Percentiles rank a stretch among this genome's conserved stretches.
Evolutionary conservation across 768 basidiomycete genomes (phyloP).

Genomic region (Coprinopsis strossmayeri): DNA sequence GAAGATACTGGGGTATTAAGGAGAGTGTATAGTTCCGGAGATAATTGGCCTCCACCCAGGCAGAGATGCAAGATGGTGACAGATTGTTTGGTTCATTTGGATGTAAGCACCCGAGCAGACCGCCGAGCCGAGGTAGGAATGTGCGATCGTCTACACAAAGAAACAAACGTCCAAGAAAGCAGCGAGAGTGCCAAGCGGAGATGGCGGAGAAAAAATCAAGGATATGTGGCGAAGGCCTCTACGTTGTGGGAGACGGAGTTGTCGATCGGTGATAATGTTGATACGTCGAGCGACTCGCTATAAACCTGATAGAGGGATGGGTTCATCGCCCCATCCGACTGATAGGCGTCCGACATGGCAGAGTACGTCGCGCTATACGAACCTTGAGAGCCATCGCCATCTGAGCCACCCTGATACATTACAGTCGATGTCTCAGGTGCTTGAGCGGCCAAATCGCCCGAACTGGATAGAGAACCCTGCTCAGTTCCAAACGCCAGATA

Average conservation of each 20-base stretch:
- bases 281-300: neutral
- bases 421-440: neutral
- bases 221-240: slow-evolving; percentile 5
- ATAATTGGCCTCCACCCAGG: too few species aligned
- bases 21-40: too few species aligned
- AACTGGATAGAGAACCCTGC: neutral
- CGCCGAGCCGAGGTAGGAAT: neutral
- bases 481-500: slow-evolving; percentile 5
- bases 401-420: neutral
- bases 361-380: neutral
- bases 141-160: neutral
- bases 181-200: slow-evolving; percentile 1
- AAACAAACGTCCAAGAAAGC: neutral
- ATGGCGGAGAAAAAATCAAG: slow-evolving; percentile 1
- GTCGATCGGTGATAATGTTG: neutral
- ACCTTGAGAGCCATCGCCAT: neutral
- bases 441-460: neutral
- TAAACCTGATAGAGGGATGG: neutral
- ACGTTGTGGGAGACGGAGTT: neutral
- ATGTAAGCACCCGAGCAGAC: neutral
- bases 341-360: neutral
- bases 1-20: too few species aligned
- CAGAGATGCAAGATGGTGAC: neutral
- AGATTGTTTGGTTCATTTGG: neutral
- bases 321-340: neutral